Percentiles rank a stretch among this genome's conserved stretches.
These are phyloP conservation scores for Linanthus parryae DNA, from an alignment of 148 eudicot genomes.

Conservation along the genomic window DNA sequence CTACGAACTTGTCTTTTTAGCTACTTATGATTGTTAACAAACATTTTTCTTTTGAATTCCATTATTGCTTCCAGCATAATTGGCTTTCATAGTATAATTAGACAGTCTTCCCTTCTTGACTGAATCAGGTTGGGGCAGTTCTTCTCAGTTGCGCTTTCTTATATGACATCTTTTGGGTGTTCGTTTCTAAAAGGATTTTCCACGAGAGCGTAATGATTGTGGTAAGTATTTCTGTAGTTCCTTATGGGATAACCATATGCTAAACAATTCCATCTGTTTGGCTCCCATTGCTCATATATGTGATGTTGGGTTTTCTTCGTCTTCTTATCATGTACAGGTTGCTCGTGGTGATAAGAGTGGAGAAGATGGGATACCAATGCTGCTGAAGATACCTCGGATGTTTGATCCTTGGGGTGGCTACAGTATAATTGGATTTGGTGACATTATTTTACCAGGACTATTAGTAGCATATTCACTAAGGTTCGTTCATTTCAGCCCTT, in stretches of 20 bases:
- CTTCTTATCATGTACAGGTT: constrained; percentile 40
- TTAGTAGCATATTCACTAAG: constrained; percentile 84
- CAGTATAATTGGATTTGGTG: constrained; percentile 99
- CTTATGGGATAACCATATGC: neutral
- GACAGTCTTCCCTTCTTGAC: constrained; percentile 3
- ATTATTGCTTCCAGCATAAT: neutral
- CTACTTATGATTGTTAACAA: too few species aligned
- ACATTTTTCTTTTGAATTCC: neutral
- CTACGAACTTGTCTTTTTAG: too few species aligned
- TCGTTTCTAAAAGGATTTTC: constrained; percentile 75
- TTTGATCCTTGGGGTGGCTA: constrained; percentile 99
- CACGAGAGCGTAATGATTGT: constrained; percentile 99
- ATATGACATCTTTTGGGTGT: constrained; percentile 98
- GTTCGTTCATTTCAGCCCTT: constrained; percentile 24
- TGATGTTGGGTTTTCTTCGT: constrained; percentile 1
- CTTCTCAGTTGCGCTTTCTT: constrained; percentile 92
- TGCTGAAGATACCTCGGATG: constrained; percentile 93
- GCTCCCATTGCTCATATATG: neutral
- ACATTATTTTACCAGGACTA: constrained; percentile 91
- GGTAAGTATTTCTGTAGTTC: constrained; percentile 42
- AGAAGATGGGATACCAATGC: constrained; percentile 98
- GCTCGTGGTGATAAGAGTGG: constrained; percentile 98
- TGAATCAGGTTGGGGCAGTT: constrained; percentile 92
- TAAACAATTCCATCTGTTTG: neutral
- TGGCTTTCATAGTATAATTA: neutral